These are phyloP conservation scores for Echria macrotheca DNA, from an alignment of 495 filamentous ascomycete genomes.

Conservation along the genomic window DNA sequence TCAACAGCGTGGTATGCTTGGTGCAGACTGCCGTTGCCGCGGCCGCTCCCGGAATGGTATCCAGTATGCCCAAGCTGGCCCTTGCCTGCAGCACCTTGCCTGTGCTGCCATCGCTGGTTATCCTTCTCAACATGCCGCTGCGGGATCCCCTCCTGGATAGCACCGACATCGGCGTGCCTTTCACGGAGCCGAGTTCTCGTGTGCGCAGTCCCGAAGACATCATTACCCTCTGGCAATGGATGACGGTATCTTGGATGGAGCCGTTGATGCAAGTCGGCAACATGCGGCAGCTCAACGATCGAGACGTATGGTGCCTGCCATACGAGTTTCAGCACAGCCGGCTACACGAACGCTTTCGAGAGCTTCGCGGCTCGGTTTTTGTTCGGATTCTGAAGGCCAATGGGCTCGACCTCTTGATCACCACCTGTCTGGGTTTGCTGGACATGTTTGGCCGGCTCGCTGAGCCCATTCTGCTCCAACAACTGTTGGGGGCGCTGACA, in stretches of 20 bases:
- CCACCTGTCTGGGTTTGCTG: slow-evolving; percentile 53
- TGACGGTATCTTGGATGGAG: slow-evolving; percentile 77
- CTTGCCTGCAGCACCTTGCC: slow-evolving; percentile 12
- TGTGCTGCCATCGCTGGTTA: slow-evolving; percentile 31
- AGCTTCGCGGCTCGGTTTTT: slow-evolving; percentile 65
- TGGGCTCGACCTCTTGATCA: slow-evolving; percentile 66
- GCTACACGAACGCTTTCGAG: slow-evolving; percentile 66
- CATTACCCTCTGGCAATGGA: slow-evolving; percentile 72
- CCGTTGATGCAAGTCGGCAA: slow-evolving; percentile 62
- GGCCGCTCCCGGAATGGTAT: too few species aligned
- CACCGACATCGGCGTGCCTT: slow-evolving; percentile 57
- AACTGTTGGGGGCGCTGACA: slow-evolving; percentile 63
- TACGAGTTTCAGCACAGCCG: slow-evolving; percentile 71
- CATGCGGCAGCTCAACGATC: slow-evolving; percentile 59
- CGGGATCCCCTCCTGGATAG: slow-evolving; percentile 53
- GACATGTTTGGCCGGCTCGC: slow-evolving; percentile 60
- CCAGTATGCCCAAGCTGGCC: too few species aligned
- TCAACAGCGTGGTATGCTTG: too few species aligned
- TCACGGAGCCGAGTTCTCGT: slow-evolving; percentile 49
- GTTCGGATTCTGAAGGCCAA: slow-evolving; percentile 65
- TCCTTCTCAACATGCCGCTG: slow-evolving; percentile 68
- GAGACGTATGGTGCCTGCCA: slow-evolving; percentile 71
- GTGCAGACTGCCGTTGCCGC: too few species aligned
- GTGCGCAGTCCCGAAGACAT: slow-evolving; percentile 79
- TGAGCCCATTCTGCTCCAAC: slow-evolving; percentile 63